phyloP scores from a whole-genome alignment of 2,329 filamentous ascomycete genomes.

The Xylariaceae sp. region DNA sequence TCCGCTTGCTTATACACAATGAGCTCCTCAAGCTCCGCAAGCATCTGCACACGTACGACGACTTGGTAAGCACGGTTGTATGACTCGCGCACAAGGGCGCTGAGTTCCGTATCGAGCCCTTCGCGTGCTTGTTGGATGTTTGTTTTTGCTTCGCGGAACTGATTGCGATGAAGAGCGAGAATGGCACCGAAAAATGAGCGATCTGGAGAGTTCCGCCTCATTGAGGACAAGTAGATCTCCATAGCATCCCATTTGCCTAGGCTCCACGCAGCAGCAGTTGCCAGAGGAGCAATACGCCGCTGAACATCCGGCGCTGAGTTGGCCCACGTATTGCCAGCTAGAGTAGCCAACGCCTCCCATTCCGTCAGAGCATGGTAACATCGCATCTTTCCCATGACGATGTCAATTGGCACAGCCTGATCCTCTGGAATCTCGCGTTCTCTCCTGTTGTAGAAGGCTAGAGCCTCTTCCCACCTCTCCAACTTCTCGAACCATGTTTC shows the following conservation, averaged over 20 bases:
- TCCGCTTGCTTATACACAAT: slow-evolving; percentile 97
- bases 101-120: slow-evolving; percentile 90
- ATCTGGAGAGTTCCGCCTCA: slow-evolving; percentile 91
- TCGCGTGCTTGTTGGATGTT: slow-evolving; percentile 91
- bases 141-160: slow-evolving; percentile 82
- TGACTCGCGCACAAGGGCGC: slow-evolving; percentile 93
- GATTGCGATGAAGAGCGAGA: slow-evolving; percentile 87
- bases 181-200: slow-evolving; percentile 97
- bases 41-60: slow-evolving; percentile 98
- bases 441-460: slow-evolving; percentile 84
- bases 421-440: slow-evolving; percentile 62
- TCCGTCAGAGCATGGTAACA: slow-evolving; percentile 95
- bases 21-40: slow-evolving; percentile 95
- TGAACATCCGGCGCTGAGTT: slow-evolving; percentile 84
- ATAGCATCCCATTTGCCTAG: slow-evolving; percentile 96
- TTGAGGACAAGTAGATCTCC: slow-evolving; percentile 92
- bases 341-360: slow-evolving; percentile 85
- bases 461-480: slow-evolving; percentile 94
- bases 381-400: slow-evolving; percentile 99
- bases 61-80: slow-evolving; percentile 97
- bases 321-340: slow-evolving; percentile 91
- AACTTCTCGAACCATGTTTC: slow-evolving; percentile 99
- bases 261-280: slow-evolving; percentile 94
- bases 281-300: slow-evolving; percentile 84
- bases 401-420: slow-evolving; percentile 68